These are phyloP conservation scores for Coemansia sp. DNA, from an alignment of 192 early-diverging fungal genomes.

Conservation along the genomic window DNA sequence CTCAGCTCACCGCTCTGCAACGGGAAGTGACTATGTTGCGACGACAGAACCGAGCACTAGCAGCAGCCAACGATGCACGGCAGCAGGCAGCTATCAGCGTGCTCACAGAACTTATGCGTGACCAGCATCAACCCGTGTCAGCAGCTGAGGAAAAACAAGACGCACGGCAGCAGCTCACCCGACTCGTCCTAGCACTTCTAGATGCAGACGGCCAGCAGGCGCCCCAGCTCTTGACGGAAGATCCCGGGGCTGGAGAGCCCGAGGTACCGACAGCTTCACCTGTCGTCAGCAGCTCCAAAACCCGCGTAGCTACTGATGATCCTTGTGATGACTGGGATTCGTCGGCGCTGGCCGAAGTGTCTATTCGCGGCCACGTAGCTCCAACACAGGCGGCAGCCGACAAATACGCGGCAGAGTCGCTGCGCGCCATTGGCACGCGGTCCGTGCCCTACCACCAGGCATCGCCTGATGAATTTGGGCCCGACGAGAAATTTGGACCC, in stretches of 20 bases:
- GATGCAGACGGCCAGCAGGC: constrained; percentile 16
- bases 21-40: constrained; percentile 34
- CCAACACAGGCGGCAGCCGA: constrained; percentile 17
- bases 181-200: constrained; percentile 33
- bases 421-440: constrained; percentile 35
- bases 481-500: constrained; percentile 13
- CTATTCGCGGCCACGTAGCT: constrained; percentile 21
- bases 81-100: constrained; percentile 29
- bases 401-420: constrained; percentile 39
- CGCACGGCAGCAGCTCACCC: constrained; percentile 28
- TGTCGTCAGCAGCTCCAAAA: constrained; percentile 4
- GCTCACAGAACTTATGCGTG: constrained; percentile 19
- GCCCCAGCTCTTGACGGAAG: not conserved
- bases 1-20: constrained; percentile 23
- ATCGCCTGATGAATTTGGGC: not conserved
- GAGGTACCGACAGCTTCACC: not conserved
- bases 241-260: not conserved
- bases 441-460: constrained; percentile 5
- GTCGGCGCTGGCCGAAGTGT: constrained; percentile 28
- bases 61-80: constrained; percentile 23
- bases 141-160: not conserved
- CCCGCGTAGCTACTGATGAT: not conserved
- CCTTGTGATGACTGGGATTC: constrained; percentile 38
- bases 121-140: constrained; percentile 3
- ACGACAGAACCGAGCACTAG: constrained; percentile 31